Evolutionary conservation across 2,329 filamentous ascomycete species (phyloP).

Genomic region (Paracorniculantispora psalliotae): DNA sequence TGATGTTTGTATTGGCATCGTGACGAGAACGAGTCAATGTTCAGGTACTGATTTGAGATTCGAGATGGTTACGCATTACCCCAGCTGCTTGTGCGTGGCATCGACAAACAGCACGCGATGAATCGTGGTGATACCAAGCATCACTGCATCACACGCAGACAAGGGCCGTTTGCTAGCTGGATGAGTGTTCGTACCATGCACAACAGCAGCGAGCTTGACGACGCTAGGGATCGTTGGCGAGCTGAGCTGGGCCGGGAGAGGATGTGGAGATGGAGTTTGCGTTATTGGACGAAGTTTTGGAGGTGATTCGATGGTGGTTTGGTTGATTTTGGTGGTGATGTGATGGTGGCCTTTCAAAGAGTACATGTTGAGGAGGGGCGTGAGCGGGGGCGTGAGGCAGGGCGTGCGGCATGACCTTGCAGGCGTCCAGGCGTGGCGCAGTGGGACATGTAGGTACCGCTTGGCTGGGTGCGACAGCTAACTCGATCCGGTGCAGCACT

Average conservation of each 20-base stretch:
- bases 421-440: too few relatives aligned
- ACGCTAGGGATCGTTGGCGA: not conserved
- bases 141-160: not conserved
- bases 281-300: not conserved
- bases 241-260: not conserved
- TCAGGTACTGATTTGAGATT: not conserved
- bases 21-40: not conserved
- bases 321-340: too few relatives aligned
- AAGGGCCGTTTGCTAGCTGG: not conserved
- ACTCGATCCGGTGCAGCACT: slow-evolving; percentile 4
- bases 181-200: not conserved
- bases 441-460: slow-evolving; percentile 1
- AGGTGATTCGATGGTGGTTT: not conserved
- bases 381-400: not conserved
- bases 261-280: not conserved
- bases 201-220: not conserved
- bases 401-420: slow-evolving; percentile 1
- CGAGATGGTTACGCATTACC: not conserved
- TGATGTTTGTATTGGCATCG: not conserved
- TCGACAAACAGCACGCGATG: not conserved
- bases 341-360: not conserved
- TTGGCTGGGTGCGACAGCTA: not conserved
- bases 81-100: not conserved
- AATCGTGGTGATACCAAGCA: not conserved
- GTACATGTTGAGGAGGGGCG: not conserved